Conservation (phyloP, 2,329 filamentous ascomycete genomes). For the Fusarium nematophilum region DNA sequence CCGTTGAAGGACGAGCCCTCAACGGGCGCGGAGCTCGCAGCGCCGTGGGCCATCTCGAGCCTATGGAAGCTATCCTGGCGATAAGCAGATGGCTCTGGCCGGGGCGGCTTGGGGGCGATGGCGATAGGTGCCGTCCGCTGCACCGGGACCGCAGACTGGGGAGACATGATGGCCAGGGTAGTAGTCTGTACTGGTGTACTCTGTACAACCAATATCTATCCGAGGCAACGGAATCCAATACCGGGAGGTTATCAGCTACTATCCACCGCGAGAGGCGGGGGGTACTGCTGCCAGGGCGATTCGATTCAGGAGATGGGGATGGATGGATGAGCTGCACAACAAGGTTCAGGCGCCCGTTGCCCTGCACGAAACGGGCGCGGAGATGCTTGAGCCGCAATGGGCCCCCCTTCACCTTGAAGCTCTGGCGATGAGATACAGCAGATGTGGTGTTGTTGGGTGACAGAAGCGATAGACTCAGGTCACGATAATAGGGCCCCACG, state of each 20-base stretch:
- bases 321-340: constrained; percentile 21
- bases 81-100: constrained; percentile 53
- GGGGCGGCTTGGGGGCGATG: constrained; percentile 71
- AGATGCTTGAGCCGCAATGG: constrained; percentile 41
- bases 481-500: constrained; percentile 40
- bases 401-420: constrained; percentile 9
- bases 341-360: constrained; percentile 43
- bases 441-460: constrained; percentile 1
- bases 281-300: constrained; percentile 34
- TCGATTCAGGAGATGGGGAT: constrained; percentile 8
- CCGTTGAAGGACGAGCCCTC: constrained; percentile 58
- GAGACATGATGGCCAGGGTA: constrained; percentile 60
- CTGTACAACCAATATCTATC: constrained; percentile 1
- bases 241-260: constrained; percentile 20
- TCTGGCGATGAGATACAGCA: neutral
- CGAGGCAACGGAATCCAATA: constrained; percentile 31
- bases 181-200: neutral
- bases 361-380: constrained; percentile 42
- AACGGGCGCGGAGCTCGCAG: constrained; percentile 59
- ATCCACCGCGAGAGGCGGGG: constrained; percentile 15
- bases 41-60: constrained; percentile 62
- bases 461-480: constrained; percentile 19
- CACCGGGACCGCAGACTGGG: constrained; percentile 58
- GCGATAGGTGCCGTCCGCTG: constrained; percentile 73
- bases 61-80: constrained; percentile 60